Conservation (phyloP, 805 yeast species). For the Brettanomyces naardenensis region DNA sequence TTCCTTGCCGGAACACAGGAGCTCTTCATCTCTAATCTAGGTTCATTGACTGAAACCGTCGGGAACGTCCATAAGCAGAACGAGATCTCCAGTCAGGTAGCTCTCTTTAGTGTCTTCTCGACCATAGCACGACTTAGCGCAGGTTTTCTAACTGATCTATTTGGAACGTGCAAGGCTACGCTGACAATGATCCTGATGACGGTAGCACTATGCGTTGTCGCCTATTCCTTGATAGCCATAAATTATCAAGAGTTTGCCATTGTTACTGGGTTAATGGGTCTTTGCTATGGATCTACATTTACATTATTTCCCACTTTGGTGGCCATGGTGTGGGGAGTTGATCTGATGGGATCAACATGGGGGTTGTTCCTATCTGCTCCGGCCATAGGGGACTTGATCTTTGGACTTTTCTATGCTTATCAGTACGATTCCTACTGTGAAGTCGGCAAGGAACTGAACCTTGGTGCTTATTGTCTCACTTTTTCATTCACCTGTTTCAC, state of each 20-base stretch:
- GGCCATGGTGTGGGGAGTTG: slow-evolving; percentile 79
- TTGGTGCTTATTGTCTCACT: slow-evolving; percentile 4
- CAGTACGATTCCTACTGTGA: slow-evolving; percentile 36
- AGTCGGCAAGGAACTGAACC: no score
- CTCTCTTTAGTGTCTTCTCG: slow-evolving; percentile 53
- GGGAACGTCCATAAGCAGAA: slow-evolving; percentile 8
- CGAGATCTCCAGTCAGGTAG: slow-evolving; percentile 41
- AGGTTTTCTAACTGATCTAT: slow-evolving; percentile 60
- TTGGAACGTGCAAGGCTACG: slow-evolving; percentile 20
- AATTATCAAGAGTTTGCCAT: slow-evolving; percentile 7
- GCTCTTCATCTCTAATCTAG: slow-evolving; percentile 76
- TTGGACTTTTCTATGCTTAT: slow-evolving; percentile 63
- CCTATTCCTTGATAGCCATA: slow-evolving; percentile 10
- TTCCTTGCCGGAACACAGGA: slow-evolving; percentile 78
- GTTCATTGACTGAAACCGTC: slow-evolving; percentile 44
- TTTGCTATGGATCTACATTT: slow-evolving; percentile 73
- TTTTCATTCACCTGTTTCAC: slow-evolving; percentile 5
- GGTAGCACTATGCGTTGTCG: slow-evolving; percentile 6
- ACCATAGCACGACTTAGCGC: slow-evolving; percentile 56
- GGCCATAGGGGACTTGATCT: slow-evolving; percentile 67
- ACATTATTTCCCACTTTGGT: slow-evolving; percentile 77
- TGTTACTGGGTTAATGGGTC: slow-evolving; percentile 50
- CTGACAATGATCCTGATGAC: slow-evolving; percentile 7
- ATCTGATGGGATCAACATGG: slow-evolving; percentile 83
- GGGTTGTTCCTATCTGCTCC: slow-evolving; percentile 86